phyloP scores from a whole-genome alignment of 345 rosid species.

The Mangifera indica region DNA sequence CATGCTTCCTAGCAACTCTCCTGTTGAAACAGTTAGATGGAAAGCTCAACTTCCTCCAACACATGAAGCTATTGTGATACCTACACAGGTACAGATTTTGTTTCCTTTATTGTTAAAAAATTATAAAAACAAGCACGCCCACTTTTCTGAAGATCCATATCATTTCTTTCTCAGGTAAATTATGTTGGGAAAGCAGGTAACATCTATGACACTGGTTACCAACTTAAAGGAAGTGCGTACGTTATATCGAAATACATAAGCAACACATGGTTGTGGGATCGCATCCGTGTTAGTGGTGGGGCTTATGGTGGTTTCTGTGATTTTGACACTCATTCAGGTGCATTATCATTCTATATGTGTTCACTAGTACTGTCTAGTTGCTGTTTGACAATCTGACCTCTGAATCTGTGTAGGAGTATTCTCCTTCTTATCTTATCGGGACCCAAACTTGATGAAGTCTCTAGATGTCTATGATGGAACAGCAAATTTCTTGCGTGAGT shows the following conservation, averaged over 20 bases:
- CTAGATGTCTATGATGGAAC: constrained; percentile 85
- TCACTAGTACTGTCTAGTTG: neutral
- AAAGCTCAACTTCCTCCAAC: constrained; percentile 52
- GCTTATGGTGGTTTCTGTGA: constrained; percentile 98
- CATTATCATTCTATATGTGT: neutral
- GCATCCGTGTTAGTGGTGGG: constrained; percentile 95
- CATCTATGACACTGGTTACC: constrained; percentile 68
- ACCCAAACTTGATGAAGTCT: constrained; percentile 89
- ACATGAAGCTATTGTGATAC: constrained; percentile 91
- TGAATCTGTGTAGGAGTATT: constrained; percentile 56
- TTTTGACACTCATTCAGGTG: constrained; percentile 94
- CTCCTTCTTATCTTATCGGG: constrained; percentile 84
- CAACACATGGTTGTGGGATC: constrained; percentile 97
- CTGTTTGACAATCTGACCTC: constrained; percentile 14
- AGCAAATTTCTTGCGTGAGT: constrained; percentile 71
- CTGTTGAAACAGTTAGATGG: constrained; percentile 49
- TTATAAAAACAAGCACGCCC: neutral
- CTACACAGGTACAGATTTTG: constrained; percentile 65
- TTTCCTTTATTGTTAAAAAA: neutral
- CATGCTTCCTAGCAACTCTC: constrained; percentile 70
- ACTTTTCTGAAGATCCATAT: neutral
- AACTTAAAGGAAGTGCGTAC: constrained; percentile 85
- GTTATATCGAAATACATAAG: constrained; percentile 87
- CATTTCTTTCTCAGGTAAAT: constrained; percentile 62
- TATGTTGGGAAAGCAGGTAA: constrained; percentile 96